Evolutionary conservation across 1,284 basidiomycete genomes (phyloP).

Genomic region (Coniferiporia weirii): DNA sequence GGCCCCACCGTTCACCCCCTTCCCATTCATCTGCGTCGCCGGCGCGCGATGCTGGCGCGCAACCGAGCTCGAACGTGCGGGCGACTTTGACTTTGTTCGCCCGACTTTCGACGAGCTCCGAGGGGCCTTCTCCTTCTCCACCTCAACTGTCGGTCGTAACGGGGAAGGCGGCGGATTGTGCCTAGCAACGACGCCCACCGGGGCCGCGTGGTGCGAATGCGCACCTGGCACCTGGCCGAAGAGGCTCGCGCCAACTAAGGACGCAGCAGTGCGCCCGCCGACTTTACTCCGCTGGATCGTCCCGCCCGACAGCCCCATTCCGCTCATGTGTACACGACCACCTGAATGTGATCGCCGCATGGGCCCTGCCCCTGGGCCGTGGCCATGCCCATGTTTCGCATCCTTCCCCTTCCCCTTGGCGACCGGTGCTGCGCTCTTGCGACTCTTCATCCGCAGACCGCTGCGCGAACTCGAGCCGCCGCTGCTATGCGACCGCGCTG

Average conservation of each 20-base stretch:
- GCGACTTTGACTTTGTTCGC: not conserved
- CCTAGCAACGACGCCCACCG: not conserved
- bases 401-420: constrained; percentile 1
- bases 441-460: constrained; percentile 7
- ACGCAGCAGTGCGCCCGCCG: constrained; percentile 9
- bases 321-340: not conserved
- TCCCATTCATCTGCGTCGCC: not conserved
- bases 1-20: no score
- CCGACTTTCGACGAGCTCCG: not conserved
- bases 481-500: constrained; percentile 1
- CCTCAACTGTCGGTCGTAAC: not conserved
- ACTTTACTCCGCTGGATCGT: constrained; percentile 14
- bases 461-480: constrained; percentile 8
- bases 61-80: not conserved
- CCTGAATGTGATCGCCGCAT: constrained; percentile 7
- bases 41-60: not conserved
- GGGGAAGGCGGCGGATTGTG: not conserved
- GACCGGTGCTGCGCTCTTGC: not conserved
- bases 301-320: constrained; percentile 3
- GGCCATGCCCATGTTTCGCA: not conserved
- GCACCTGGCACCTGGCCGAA: not conserved
- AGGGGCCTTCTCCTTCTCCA: not conserved
- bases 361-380: not conserved
- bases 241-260: constrained; percentile 1
- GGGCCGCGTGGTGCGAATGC: not conserved